Percentiles rank a stretch among this genome's conserved stretches.
These are phyloP conservation scores for Chenopodium quinoa DNA, from an alignment of 148 eudicot species.

Conservation along the genomic window DNA sequence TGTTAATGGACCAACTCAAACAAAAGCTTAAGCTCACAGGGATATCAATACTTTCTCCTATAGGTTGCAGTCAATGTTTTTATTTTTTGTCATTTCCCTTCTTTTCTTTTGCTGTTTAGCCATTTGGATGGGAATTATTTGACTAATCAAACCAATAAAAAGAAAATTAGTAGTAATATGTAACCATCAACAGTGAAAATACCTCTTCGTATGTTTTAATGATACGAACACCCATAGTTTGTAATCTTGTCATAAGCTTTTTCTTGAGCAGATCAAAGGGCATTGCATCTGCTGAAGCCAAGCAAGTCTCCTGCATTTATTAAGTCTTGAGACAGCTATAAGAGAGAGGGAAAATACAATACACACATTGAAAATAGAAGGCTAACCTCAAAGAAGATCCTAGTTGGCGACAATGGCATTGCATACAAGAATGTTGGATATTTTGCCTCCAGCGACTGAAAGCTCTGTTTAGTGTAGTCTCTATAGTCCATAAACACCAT, in stretches of 20 bases:
- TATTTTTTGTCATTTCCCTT: neutral
- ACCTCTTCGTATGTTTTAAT: constrained; percentile 86
- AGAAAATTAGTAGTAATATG: neutral
- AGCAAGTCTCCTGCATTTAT: constrained; percentile 80
- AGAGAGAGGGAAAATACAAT: neutral
- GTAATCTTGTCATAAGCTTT: constrained; percentile 78
- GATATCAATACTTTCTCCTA: too few species aligned
- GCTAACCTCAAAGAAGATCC: constrained; percentile 90
- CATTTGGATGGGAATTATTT: neutral
- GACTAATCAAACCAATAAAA: neutral
- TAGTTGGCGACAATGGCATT: constrained; percentile 92
- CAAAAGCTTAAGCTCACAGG: too few species aligned
- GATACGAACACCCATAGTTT: constrained; percentile 78
- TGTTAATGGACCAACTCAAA: too few species aligned
- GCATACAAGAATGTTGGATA: constrained; percentile 96
- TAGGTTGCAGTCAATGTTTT: neutral
- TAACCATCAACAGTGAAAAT: constrained; percentile 1
- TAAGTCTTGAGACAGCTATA: neutral
- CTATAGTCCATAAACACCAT: constrained; percentile 99
- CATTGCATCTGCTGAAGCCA: constrained; percentile 97
- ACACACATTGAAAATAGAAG: neutral
- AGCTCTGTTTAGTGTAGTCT: constrained; percentile 56
- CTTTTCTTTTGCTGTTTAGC: neutral
- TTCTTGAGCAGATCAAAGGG: constrained; percentile 85
- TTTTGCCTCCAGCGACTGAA: constrained; percentile 51